phyloP scores from a whole-genome alignment of 805 yeast species.

The Torulaspora franciscae region DNA sequence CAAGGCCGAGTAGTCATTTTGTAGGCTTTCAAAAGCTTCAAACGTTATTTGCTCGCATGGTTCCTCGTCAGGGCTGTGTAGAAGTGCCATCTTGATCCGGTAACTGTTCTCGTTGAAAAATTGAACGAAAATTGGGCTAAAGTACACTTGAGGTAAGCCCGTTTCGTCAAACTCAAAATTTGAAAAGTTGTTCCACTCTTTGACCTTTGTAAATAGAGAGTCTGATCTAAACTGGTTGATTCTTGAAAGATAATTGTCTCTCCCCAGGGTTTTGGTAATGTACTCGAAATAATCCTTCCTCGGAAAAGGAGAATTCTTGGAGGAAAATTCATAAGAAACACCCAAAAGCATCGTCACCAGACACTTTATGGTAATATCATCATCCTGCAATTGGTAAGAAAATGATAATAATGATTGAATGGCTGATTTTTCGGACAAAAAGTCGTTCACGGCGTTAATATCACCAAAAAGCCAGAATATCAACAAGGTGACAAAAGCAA shows the following conservation, averaged over 20 bases:
- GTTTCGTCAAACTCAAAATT: constrained; percentile 63
- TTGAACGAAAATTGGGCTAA: constrained; percentile 57
- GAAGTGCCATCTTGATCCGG: constrained; percentile 65
- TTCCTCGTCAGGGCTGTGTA: constrained; percentile 67
- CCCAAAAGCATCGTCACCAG: constrained; percentile 70
- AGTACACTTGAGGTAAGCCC: constrained; percentile 81
- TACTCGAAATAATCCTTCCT: constrained; percentile 57
- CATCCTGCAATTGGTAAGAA: constrained; percentile 49
- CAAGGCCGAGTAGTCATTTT: constrained; percentile 35
- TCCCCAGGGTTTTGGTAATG: constrained; percentile 68
- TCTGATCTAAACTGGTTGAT: constrained; percentile 67
- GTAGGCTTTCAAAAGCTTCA: constrained; percentile 43
- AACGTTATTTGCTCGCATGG: constrained; percentile 64
- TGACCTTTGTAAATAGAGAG: constrained; percentile 48
- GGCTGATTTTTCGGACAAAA: constrained; percentile 62
- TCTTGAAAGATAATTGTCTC: constrained; percentile 69
- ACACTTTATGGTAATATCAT: constrained; percentile 60
- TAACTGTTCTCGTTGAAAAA: constrained; percentile 64
- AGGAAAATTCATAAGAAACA: constrained; percentile 76
- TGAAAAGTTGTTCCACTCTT: constrained; percentile 45
- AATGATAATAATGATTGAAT: constrained; percentile 64
- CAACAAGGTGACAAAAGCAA: constrained; percentile 72
- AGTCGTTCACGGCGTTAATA: constrained; percentile 65
- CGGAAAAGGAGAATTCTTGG: constrained; percentile 47
- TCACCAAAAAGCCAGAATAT: constrained; percentile 77